These are phyloP conservation scores for Cladosporium austrohemisphaericum DNA, from an alignment of 2,329 filamentous ascomycete species.

Conservation along the genomic window DNA sequence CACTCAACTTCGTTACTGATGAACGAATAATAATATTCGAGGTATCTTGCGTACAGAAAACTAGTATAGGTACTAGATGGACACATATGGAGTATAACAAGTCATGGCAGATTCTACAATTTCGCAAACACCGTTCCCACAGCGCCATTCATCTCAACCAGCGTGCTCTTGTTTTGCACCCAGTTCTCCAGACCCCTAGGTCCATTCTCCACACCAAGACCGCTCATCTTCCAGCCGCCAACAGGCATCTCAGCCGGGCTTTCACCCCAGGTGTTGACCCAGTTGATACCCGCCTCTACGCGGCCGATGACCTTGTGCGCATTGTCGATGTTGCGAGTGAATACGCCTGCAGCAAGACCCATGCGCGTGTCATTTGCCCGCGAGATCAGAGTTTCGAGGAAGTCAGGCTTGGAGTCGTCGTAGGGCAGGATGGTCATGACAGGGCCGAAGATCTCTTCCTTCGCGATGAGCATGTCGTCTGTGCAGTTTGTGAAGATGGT, in stretches of 20 bases:
- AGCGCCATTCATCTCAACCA: constrained; percentile 73
- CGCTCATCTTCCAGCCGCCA: constrained; percentile 88
- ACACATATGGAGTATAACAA: too few species aligned
- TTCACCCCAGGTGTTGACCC: constrained; percentile 94
- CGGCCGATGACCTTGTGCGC: constrained; percentile 69
- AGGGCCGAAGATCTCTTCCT: constrained; percentile 85
- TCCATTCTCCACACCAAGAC: constrained; percentile 83
- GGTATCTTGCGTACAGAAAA: too few species aligned
- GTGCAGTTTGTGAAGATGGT: constrained; percentile 84
- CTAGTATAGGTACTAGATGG: too few species aligned
- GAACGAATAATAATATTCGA: too few species aligned
- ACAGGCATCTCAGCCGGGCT: constrained; percentile 88
- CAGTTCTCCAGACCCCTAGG: constrained; percentile 74
- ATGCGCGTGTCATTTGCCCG: constrained; percentile 75
- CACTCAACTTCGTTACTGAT: too few species aligned
- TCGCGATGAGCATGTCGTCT: constrained; percentile 73
- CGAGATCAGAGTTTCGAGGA: constrained; percentile 64
- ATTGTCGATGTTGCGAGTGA: constrained; percentile 68
- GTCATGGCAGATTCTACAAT: too few species aligned
- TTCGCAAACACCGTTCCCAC: constrained; percentile 64
- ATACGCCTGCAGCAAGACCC: constrained; percentile 79
- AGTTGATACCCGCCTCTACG: constrained; percentile 81
- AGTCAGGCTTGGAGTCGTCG: constrained; percentile 34
- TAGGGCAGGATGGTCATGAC: constrained; percentile 81
- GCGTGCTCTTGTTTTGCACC: constrained; percentile 81